Evolutionary conservation across 768 basidiomycete species (phyloP), one percentile per base, ranked within the genome.

Genomic region (Suillus subalutaceus): DNA sequence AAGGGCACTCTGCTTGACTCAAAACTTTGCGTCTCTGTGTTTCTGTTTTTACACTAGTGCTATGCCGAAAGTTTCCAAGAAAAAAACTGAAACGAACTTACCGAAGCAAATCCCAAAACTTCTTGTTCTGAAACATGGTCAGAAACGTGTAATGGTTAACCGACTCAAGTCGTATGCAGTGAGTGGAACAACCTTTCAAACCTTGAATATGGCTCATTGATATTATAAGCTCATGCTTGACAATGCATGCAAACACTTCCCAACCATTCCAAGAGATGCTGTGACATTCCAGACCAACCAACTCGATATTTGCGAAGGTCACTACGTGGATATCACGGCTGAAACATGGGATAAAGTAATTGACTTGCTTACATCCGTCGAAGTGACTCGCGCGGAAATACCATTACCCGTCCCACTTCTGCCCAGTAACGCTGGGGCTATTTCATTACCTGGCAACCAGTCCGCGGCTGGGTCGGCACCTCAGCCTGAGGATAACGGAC

Each of bases 261-360:
- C 56, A 10, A 30, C 40, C 7, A 63, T 63, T 32, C 63, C 63
- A 59, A 57, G 23, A 26, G 20, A 52, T 13, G 10, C 26, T 30
- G 18, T 63, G 18, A 30, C 40, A 4, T 57, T 63, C 15, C 63
- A 59, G 38, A 63, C 63, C n/a, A 38, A 63, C n/a, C 12, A 37
- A 13, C 40, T 63, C 10, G 52, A 63, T 40, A 26, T 63, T 9
- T 61, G 63, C 7, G 63, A 56, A 15, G 63, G 63, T 6, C 32
- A 37, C 18, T 15, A 13, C 13, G 63, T 30, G n/a, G 55, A 63
- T 3, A 37, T 63, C 12, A 53, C 32, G 4, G 10, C 55, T 4
- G 32, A 57, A n/a, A 18, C 40, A 53, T 63, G 63, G 63, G 18
- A 30, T 6, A 20, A 56, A 12, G 48, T 63, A 8, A n/a, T 37